Conservation (phyloP, 2,329 filamentous ascomycete species). For the Colletotrichum cereale region DNA sequence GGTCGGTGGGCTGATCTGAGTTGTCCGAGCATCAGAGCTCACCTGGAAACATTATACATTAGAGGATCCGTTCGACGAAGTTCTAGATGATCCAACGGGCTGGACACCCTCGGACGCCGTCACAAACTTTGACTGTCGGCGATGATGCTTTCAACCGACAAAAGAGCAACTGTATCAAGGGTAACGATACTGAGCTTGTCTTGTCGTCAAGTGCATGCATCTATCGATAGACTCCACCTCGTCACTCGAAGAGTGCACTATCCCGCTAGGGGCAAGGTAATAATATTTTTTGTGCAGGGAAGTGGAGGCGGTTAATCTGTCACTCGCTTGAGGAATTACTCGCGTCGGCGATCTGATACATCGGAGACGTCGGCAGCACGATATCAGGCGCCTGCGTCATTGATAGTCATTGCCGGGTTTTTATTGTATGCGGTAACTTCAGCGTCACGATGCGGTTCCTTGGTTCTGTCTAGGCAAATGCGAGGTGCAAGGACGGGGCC, state of each 20-base stretch:
- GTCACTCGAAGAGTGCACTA: neutral
- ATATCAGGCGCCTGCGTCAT: conserved; percentile 24
- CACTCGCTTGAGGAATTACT: conserved; percentile 39
- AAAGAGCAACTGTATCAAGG: neutral
- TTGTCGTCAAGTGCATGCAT: neutral
- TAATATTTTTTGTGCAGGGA: conserved; percentile 34
- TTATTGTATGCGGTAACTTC: neutral
- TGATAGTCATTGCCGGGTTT: neutral
- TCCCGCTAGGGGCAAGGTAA: conserved; percentile 19
- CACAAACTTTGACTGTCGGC: neutral
- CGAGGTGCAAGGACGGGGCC: neutral
- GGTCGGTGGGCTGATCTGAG: neutral
- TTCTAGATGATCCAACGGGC: neutral
- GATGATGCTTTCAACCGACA: neutral
- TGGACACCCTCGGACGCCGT: conserved; percentile 1
- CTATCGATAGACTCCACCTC: neutral
- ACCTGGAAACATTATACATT: neutral
- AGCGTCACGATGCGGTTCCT: conserved; percentile 1
- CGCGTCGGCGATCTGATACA: conserved; percentile 14
- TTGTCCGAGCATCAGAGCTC: neutral
- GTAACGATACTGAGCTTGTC: too few relatives aligned
- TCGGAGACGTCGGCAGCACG: conserved; percentile 12
- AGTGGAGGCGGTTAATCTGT: conserved; percentile 32
- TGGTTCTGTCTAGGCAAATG: neutral
- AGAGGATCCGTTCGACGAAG: neutral